These are phyloP conservation scores for Xenoacremonium recifei DNA, from an alignment of 2,329 filamentous ascomycete genomes.

Conservation along the genomic window DNA sequence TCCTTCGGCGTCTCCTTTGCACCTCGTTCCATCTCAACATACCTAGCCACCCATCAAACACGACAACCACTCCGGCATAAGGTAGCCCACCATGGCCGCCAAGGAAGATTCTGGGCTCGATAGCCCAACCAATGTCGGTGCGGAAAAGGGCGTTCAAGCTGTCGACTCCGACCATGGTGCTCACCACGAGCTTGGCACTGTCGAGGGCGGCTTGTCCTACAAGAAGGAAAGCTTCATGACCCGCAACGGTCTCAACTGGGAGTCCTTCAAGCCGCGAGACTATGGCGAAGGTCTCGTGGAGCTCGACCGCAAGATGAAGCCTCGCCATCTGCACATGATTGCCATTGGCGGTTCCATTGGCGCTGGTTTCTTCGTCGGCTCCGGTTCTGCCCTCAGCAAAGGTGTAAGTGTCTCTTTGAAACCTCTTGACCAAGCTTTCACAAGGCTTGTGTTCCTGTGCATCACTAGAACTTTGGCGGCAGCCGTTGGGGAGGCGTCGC, in stretches of 20 bases:
- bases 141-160: background rate
- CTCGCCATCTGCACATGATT: conserved; percentile 61
- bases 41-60: too few species aligned
- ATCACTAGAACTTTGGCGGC: background rate
- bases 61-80: too few species aligned
- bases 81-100: background rate
- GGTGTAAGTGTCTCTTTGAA: conserved; percentile 43
- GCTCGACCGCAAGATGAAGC: conserved; percentile 50
- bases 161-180: background rate
- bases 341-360: conserved; percentile 61
- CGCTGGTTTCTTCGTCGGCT: conserved; percentile 63
- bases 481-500: too few species aligned
- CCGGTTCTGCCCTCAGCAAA: conserved; percentile 50
- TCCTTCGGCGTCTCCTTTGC: too few species aligned
- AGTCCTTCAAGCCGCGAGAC: conserved; percentile 22
- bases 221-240: conserved; percentile 22
- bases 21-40: too few species aligned
- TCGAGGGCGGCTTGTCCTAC: background rate
- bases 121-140: background rate
- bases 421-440: too few species aligned
- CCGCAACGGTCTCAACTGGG: conserved; percentile 25
- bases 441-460: too few species aligned
- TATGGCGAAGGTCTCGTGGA: conserved; percentile 27
- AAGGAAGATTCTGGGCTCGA: background rate
- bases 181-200: background rate